Base-by-base conservation (phyloP, 2,329 filamentous ascomycete species). In the Clonostachys solani region DNA sequence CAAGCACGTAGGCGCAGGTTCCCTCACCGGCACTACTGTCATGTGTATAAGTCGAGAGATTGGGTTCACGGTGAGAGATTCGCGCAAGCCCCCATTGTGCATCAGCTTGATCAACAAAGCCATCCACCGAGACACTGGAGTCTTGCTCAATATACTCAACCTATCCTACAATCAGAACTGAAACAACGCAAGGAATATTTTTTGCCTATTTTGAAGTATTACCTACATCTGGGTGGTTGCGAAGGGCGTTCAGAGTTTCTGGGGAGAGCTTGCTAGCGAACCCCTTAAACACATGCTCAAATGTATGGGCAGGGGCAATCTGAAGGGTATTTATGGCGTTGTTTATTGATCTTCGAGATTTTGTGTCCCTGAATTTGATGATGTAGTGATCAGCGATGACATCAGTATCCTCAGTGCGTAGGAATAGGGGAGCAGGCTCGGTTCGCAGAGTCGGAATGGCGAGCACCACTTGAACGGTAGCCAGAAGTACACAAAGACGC, bases 1-100 rank as follows among this genome's bases (percentile, higher is more conserved):
- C 84, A 38, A 87, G 75, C 18, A 87, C 66, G 59, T 81, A 87
- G 33, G 74, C 76, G 18, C 77, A 83, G 54, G 80, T 77, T n/a
- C 75, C 77, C 52, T 71, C 48, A 33, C 79, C 80, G 19, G 73
- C 75, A 12, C 67, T 69, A 48, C 65, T 63, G 58, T 83, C 77
- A 23, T 80, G 83, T 44, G 75, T 54, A 57, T 68, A 68, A 13
- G 56, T 53, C 33, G 56, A 47, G 23, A 53, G 47, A 37, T 63
- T 68, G 16, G 63, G 50, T 12, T 57, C 44, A 18, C 64, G 54
- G 58, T 73, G 67, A 43, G 80, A 83, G 46, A 83, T 55, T 37
- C 80, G 77, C 41, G 69, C 66, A 19, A 84, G 68, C 13, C 79
- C 79, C 8, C 66, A 66, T 18, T 79, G 73, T 2, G 80, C 77